Evolutionary conservation across 257 asterid genomes (phyloP), one percentile per base, ranked within the genome.

Genomic region (Craterostigma plantagineum): DNA sequence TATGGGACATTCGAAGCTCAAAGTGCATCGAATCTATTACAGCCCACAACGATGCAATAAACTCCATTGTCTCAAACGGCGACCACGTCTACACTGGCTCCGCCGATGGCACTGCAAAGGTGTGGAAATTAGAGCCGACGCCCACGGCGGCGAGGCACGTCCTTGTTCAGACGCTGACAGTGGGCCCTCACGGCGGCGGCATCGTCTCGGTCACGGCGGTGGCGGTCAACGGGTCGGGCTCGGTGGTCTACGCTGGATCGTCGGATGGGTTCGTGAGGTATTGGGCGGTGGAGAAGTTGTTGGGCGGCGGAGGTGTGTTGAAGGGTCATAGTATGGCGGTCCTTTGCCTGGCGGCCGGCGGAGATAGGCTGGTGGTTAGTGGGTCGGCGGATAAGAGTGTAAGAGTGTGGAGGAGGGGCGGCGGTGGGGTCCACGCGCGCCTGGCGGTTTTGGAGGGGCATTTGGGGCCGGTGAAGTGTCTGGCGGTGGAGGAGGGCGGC

Each of bases 311-410:
- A 13, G 71, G 71, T 8, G 63, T 52, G 4, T 46, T 64, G 14
- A 60, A 56, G 57, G 71, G 71, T 7, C 70, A 64, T 47, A 59
- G 51, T 42, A 37, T 64, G 35, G 70, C 66, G 15, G 61, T 64
- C 17, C 58, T 64, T 9, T 60, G 68, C 52, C 49, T 65, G 1
- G 49, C 62, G 3, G 52, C 60, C 9, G 64, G 60, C 2, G 67
- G 67, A 35, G 48, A 37, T 38, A n/a, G n/a, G n/a, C 18, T 65
- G 61, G 49, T 60, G 12, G 16, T 65, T 13, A 65, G 72, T 34
- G 72, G 72, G 7, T 65, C 72, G 16, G 68, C 72, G 6, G 72
- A 60, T 38, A 60, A 60, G 50, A 60, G 51, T 33, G 56, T 60
- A 33, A 60, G 72, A 37, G 68, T 65, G 52, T 65, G 50, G 64